These are phyloP conservation scores for Volvox carteri DNA, from an alignment of 163 green algal genomes.

Conservation along the genomic window DNA sequence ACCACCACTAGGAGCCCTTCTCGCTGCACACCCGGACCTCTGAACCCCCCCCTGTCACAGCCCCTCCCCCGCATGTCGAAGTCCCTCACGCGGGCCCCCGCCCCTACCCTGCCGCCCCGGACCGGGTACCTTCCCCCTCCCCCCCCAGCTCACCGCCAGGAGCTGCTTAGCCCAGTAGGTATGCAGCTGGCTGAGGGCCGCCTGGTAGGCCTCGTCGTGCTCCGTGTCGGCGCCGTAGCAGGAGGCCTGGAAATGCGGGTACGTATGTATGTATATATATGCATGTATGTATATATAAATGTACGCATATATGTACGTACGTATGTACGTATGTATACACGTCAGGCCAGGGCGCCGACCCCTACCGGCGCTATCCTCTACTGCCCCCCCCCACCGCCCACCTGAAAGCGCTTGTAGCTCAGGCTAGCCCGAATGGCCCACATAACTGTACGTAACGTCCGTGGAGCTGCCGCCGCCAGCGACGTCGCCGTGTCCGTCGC, in stretches of 20 bases:
- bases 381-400: too few relatives aligned
- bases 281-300: too few relatives aligned
- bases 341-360: too few relatives aligned
- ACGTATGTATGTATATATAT: not conserved
- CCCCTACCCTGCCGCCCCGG: not conserved
- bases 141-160: slow-evolving; percentile 41
- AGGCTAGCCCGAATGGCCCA: slow-evolving; percentile 33
- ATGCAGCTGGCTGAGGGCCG: slow-evolving; percentile 52
- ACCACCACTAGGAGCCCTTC: too few relatives aligned
- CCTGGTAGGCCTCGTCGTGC: slow-evolving; percentile 34
- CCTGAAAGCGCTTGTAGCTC: slow-evolving; percentile 50
- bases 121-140: too few relatives aligned
- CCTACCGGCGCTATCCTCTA: too few relatives aligned
- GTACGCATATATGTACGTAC: not conserved
- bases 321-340: not conserved
- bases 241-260: slow-evolving; percentile 11
- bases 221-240: slow-evolving; percentile 44
- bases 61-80: not conserved
- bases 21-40: too few relatives aligned
- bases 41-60: not conserved
- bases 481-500: slow-evolving; percentile 24
- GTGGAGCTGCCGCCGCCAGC: slow-evolving; percentile 20
- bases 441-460: slow-evolving; percentile 33
- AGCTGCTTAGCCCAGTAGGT: slow-evolving; percentile 55
- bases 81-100: too few relatives aligned